Evolutionary conservation across 306 rosid genomes (phyloP), one percentile per base, ranked within the genome.

Genomic region (Gastrolobium villosum): DNA sequence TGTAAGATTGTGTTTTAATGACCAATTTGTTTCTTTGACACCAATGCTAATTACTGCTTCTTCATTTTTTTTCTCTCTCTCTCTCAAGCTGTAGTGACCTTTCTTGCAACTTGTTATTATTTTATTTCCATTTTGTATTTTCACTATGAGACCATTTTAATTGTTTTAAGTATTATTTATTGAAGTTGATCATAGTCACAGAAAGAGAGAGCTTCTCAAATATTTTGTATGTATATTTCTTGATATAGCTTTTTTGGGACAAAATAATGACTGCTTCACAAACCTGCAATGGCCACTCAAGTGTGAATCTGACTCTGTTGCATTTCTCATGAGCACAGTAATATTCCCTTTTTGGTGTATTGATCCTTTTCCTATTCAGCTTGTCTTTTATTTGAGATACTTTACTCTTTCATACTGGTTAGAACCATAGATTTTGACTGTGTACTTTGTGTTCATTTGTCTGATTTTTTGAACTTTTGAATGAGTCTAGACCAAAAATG

Each of bases 251-350:
- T 26, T 57, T 79, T 36, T 40, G 73, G 83, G 62, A 37, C 59
- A 40, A 37, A 61, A 71, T 71, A 32, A 66, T 70, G 15, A 57
- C 72, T 60, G 41, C 20, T 72, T 31, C 79, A 30, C 7, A 44
- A 11, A 79, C 63, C 79, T 54, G 75, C 79, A 65, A 65, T 78
- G 59, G 76, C 37, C 66, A 72, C 64, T 65, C 83, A 72, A 72
- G 79, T 49, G 48, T 63, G 46, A 73, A 34, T 61, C 56, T 70
- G 84, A 81, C 70, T 20, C 15, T 59, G 15, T 28, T 62, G 41
- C 82, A 74, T 50, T 50, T 72, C 73, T 80, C 64, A 72, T 62
- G 13, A 20, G 49, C 72, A 66, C 56, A 39, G 54, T 32, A 43
- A 62, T 52, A 39, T 76, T 39, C 30, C 81, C 43, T 52, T 69